Evolutionary conservation across 2,329 filamentous ascomycete genomes (phyloP), one percentile per base, ranked within the genome.

Genomic region (Harringtonia aguacate): DNA sequence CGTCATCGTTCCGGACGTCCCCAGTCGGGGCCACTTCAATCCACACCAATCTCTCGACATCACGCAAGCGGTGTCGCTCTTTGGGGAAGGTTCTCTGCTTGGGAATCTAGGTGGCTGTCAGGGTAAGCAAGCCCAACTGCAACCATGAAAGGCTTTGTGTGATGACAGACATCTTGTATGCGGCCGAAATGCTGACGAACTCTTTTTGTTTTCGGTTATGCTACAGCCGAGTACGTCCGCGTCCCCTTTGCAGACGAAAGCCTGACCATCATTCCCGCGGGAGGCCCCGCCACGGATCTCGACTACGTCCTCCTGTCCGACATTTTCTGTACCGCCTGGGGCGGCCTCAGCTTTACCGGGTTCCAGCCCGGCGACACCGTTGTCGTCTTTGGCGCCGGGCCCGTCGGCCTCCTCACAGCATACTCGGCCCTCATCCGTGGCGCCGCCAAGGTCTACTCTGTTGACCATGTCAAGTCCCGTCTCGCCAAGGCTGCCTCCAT

Each of bases 291-390:
- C 20, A 31, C 47, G 1, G 51, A 54, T 46, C 41, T 45, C 21
- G 48, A 61, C 39, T 58, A 55, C 27, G 38, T 60, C 3, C 47
- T 55, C 13, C 14, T 61, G 4, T 51, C 55, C 4, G 63, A 66
- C 44, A 63, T 67, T 37, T 64, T 65, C 48, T 49, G 56, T 14
- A 65, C 62, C 1, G 63, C 55, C 7, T 69, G 64, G 64, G 49
- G 54, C 36, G 61, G 56, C 3, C 46, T 68, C 7, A 52, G 55
- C 15, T 56, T 56, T 46, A 55, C 61, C 9, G 61, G 61, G 10
- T 67, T 67, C 50, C 41, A 60, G 44, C 50, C 64, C 0, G 65
- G 65, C 13, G 53, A 57, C 42, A 39, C 45, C 15, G 48, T 57
- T 1, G 52, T 52, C 40, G 49, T 55, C 35, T 56, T 57, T 37